Percentiles rank a stretch among this genome's conserved stretches.
Evolutionary conservation across 345 rosid species (phyloP).

Genomic region (Camelina laxa): DNA sequence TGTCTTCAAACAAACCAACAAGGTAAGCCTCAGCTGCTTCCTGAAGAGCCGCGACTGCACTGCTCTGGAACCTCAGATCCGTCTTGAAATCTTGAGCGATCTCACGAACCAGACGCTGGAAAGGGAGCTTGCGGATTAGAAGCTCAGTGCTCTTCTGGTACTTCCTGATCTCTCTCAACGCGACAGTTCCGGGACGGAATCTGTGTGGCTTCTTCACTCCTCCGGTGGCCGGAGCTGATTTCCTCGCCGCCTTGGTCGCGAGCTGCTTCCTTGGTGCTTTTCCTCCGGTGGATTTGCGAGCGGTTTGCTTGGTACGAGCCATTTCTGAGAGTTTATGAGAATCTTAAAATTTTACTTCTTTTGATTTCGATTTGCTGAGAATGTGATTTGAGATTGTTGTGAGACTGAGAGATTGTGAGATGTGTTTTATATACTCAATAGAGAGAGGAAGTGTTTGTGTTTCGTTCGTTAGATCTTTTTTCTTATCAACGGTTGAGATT

Average conservation of each 20-base stretch:
- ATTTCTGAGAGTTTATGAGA: not conserved
- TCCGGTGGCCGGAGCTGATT: constrained; percentile 68
- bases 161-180: constrained; percentile 38
- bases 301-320: constrained; percentile 76
- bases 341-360: no score
- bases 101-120: constrained; percentile 53
- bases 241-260: constrained; percentile 66
- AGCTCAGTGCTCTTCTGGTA: constrained; percentile 43
- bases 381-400: not conserved
- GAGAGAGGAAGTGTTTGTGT: not conserved
- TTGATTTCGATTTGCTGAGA: constrained; percentile 2
- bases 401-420: not conserved
- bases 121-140: constrained; percentile 36
- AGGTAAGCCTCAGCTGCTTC: constrained; percentile 65
- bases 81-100: constrained; percentile 74
- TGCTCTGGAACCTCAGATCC: constrained; percentile 67
- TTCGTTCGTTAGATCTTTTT: constrained; percentile 25
- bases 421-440: constrained; percentile 28
- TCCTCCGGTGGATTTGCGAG: constrained; percentile 67
- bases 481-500: constrained; percentile 16
- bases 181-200: constrained; percentile 44
- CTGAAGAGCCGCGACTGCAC: constrained; percentile 63
- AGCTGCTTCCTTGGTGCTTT: constrained; percentile 68
- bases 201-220: constrained; percentile 69
- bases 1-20: constrained; percentile 60